phyloP scores from a whole-genome alignment of 2,329 filamentous ascomycete species.

The Aspergillus cejpii region DNA sequence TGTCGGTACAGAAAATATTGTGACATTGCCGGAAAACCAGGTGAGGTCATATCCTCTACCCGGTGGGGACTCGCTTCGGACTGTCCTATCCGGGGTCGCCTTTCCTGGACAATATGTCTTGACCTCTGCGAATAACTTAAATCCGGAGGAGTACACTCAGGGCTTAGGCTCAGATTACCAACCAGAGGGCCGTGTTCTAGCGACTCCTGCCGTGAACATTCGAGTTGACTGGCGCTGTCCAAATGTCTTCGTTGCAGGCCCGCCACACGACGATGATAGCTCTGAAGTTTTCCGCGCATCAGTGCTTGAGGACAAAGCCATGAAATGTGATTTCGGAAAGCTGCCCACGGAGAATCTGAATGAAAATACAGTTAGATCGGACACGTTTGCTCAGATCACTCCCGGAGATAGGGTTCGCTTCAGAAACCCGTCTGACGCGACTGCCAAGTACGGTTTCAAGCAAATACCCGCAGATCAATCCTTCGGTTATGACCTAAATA shows the following conservation, averaged over 20 bases:
- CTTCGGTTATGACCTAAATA: slow-evolving; percentile 54
- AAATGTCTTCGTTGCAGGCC: slow-evolving; percentile 27
- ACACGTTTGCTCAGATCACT: slow-evolving; percentile 33
- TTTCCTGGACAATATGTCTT: slow-evolving; percentile 42
- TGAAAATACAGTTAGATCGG: slow-evolving; percentile 7
- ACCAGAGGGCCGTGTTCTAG: slow-evolving; percentile 49
- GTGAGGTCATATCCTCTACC: slow-evolving; percentile 1
- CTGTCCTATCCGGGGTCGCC: slow-evolving; percentile 5
- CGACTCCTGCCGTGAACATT: slow-evolving; percentile 42
- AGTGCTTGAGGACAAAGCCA: slow-evolving; percentile 11
- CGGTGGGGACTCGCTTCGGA: slow-evolving; percentile 10
- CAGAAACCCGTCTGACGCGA: slow-evolving; percentile 47
- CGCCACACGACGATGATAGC: slow-evolving; percentile 10
- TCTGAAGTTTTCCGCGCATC: slow-evolving; percentile 18
- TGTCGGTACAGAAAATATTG: slow-evolving; percentile 17
- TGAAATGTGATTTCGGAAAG: slow-evolving; percentile 22
- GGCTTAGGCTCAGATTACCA: slow-evolving; percentile 47
- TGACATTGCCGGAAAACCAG: slow-evolving; percentile 13
- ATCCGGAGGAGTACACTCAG: slow-evolving; percentile 48
- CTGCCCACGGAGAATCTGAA: slow-evolving; percentile 8
- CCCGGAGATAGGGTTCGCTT: slow-evolving; percentile 49
- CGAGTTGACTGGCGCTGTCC: slow-evolving; percentile 50
- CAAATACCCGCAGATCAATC: slow-evolving; percentile 44
- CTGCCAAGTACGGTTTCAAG: slow-evolving; percentile 48
- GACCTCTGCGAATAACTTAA: slow-evolving; percentile 48